Percentiles rank a stretch among this genome's conserved stretches.
Conservation (phyloP, 2,329 filamentous ascomycete genomes). For the Alternaria sp. region DNA sequence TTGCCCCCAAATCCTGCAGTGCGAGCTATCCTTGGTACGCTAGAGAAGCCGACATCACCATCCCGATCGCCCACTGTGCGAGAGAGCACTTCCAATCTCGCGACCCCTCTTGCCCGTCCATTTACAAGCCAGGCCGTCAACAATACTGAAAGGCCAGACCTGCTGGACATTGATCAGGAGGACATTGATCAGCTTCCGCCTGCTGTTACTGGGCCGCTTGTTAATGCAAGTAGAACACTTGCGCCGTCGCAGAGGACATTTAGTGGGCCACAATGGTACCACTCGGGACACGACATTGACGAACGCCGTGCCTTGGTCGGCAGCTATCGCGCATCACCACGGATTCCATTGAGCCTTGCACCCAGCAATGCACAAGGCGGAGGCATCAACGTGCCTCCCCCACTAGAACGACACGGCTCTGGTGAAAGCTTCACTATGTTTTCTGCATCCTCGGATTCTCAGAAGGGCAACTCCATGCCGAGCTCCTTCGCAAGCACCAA, state of each 20-base stretch:
- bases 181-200: constrained; percentile 51
- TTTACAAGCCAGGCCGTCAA: constrained; percentile 21
- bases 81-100: constrained; percentile 64
- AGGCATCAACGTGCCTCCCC: constrained; percentile 48
- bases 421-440: constrained; percentile 71
- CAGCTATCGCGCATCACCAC: constrained; percentile 61
- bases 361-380: constrained; percentile 49
- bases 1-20: constrained; percentile 43
- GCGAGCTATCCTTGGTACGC: constrained; percentile 45
- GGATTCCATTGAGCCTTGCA: constrained; percentile 61
- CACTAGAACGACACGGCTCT: constrained; percentile 63
- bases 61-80: constrained; percentile 41
- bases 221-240: constrained; percentile 21
- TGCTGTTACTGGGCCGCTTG: constrained; percentile 40
- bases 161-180: constrained; percentile 51
- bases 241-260: constrained; percentile 31
- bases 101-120: constrained; percentile 64
- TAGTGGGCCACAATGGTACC: constrained; percentile 46
- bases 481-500: constrained; percentile 58
- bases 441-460: constrained; percentile 67
- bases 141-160: constrained; percentile 22
- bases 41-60: constrained; percentile 40
- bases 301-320: constrained; percentile 51
- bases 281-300: constrained; percentile 47
- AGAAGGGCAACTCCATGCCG: constrained; percentile 61